Evolutionary conservation across 139 green algal genomes (phyloP), one percentile per base, ranked within the genome.

Genomic region (Tetradesmus lagerheimii): DNA sequence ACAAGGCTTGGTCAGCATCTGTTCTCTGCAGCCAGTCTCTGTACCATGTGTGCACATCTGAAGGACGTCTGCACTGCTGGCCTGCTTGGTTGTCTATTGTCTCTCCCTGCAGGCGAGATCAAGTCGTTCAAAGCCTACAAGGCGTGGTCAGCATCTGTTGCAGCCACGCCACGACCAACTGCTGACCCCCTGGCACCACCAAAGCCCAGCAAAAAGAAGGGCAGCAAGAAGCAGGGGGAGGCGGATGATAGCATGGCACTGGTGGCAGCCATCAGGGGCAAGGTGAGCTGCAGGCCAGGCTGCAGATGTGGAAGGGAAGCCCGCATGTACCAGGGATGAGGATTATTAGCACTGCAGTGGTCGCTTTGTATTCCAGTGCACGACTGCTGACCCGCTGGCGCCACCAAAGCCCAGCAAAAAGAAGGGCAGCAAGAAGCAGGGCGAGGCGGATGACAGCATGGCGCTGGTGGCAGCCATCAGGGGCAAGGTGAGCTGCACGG

Each of bases 101-200:
- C 27, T 64, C 12, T 8, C 0, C 37, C 66, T 62, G 29, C 88
- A 85, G 91, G 91, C 27, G 80, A 92, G 35, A 89, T 92, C 0
- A 89, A 92, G 31, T 38, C 41, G 3, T 95, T 90, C 83, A 92
- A 93, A 53, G 74, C 82, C 14, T 97, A 92, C 74, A 89, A 74
- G 0, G 8, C 79, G 14, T 97, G 96, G 95, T 89, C 92, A 1
- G 93, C 93, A 75, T 37, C 85, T 0, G 92, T 96, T 45, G 91
- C 80, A 0, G 50, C 66, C 0, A 83, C 71, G 53, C 92, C 92
- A 1, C 82, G 79, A 0, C 95, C 94, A 47, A 91, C 71, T 35
- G 4, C 34, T 16, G 85, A 92, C 43, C 93, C 93, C 0, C 89
- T 94, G 4, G 89, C 71, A n/a, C 82, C 79, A 14, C 31, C 84